These are phyloP conservation scores for Flaveria sonorensis DNA, from an alignment of 129 eudicot species.

Conservation along the genomic window DNA sequence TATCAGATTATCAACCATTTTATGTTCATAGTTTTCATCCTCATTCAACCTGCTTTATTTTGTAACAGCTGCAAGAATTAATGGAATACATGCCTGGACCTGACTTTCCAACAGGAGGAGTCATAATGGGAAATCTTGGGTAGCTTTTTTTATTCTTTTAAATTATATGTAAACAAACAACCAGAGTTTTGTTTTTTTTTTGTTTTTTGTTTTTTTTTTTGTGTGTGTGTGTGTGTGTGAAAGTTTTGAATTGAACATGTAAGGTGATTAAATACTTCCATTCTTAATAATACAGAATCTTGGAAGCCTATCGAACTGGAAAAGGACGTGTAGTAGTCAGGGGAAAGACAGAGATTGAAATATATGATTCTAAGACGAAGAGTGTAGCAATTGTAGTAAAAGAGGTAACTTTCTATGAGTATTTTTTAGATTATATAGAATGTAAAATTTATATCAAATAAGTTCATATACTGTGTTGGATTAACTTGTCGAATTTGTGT, in stretches of 20 bases:
- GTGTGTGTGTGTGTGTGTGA: slow-evolving; percentile 26
- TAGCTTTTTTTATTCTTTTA: slow-evolving; percentile 29
- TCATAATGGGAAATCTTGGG: slow-evolving; percentile 92
- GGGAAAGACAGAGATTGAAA: slow-evolving; percentile 90
- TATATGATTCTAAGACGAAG: slow-evolving; percentile 69
- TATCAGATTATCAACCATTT: background rate
- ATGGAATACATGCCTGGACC: slow-evolving; percentile 99
- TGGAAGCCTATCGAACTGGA: slow-evolving; percentile 92
- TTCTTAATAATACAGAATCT: slow-evolving; percentile 51
- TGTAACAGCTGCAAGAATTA: slow-evolving; percentile 79
- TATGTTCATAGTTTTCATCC: background rate
- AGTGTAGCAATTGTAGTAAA: slow-evolving; percentile 78
- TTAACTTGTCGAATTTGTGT: slow-evolving; percentile 22
- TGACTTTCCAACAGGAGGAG: slow-evolving; percentile 98
- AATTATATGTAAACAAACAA: background rate
- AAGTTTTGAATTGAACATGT: background rate
- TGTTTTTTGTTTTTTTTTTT: too few species aligned
- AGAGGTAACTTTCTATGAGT: slow-evolving; percentile 56
- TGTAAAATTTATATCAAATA: background rate
- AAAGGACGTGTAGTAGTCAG: slow-evolving; percentile 83
- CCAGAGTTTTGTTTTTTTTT: background rate
- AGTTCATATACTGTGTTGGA: background rate
- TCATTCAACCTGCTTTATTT: slow-evolving; percentile 16
- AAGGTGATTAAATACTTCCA: background rate
- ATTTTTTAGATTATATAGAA: slow-evolving; percentile 13